Evolutionary conservation across 768 basidiomycete species (phyloP), one percentile per base, ranked within the genome.

Genomic region (Hemileccinum rubropunctum): DNA sequence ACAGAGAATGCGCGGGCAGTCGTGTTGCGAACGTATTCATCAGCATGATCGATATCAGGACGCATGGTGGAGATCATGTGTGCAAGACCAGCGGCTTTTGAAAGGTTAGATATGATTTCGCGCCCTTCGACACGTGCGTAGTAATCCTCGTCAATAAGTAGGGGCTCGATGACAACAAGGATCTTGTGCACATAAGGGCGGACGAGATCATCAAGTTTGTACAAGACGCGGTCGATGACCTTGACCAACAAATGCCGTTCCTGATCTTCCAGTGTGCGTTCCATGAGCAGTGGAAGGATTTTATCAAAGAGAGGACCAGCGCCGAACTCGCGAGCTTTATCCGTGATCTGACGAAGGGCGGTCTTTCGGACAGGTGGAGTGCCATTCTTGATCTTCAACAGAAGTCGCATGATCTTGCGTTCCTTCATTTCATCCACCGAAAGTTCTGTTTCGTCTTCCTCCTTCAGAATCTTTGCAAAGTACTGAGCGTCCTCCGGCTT

Each of bases 51-150:
- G 54, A 98, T 98, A 77, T 99, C 95, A 3, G 97, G 95, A 59
- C 95, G 88, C 95, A 99, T 98, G 17, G 95, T 99, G 32, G 97
- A 99, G 61, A 99, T 99, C 97, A 99, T 98, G 73, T 99, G 97
- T 3, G 97, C 95, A 21, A 99, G 86, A 71, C 97, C 97, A 27
- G 95, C 95, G 11, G 97, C 97, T 71, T 98, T 99, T 26, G 97
- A 95, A 36, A 98, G 76, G 69, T 98, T 99, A 60, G 92, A 95
- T 59, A 98, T 99, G 67, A 99, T 98, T 75, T 99, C 97, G 30
- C 95, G 92, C 57, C 97, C 97, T 73, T 98, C 97, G 37, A 98
- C 94, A 69, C 93, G 91, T 40, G 89, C 89, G 59, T 91, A 93
- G 70, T 92, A 92, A 66, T 98, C 97, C 68, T 98, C 95, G 69